Base-by-base conservation (phyloP, 2,329 filamentous ascomycete genomes). In the Beauveria sp. region DNA sequence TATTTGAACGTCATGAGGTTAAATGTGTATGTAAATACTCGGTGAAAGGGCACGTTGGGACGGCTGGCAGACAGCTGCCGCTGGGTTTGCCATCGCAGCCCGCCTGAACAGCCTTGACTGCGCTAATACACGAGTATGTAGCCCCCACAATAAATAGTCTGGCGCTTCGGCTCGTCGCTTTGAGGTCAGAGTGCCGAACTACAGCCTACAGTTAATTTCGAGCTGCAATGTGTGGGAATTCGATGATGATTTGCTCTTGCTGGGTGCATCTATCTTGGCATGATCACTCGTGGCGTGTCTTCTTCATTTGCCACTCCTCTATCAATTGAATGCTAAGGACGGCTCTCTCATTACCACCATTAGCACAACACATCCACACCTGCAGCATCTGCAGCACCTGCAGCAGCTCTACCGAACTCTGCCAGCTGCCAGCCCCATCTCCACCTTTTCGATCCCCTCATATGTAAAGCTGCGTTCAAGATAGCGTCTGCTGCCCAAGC, bases 401-500 rank as follows among this genome's bases (percentile, higher is more conserved):
- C 24, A 10, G 28, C 26, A 40, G 43, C 45, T 12, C 46, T 45
- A 22, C 56, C 54, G 30, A 58, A 24, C 55, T 45, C 30, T 26
- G 24, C 56, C 56, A 60, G 46, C 34, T 45, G 46, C 45, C 46
- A 22, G 51, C 50, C 51, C 58, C 58, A 61, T 61, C 58, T 45
- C 58, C 58, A 61, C 58, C 58, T 61, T 61, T 55, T 61, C 34
- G 58, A 61, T 55, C 58, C 58, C 58, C 58, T 61, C 58, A 61
- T 61, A 51, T 54, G 49, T 50, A 26, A 8, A 49, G 51, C 51
- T 43, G 26, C 40, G 10, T 45, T 43, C 26, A 20, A 49, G 43
- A 54, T 60, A 18, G 20, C 51, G 24, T 42, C 43, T 16, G 12
- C 9, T 24, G n/a, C 34, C 18, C 34, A 46, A 18, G 12, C 28